Percentiles rank a stretch among this genome's conserved stretches.
These are phyloP conservation scores for Colletotrichum gigasporum DNA, from an alignment of 2,329 filamentous ascomycete genomes.

Conservation along the genomic window DNA sequence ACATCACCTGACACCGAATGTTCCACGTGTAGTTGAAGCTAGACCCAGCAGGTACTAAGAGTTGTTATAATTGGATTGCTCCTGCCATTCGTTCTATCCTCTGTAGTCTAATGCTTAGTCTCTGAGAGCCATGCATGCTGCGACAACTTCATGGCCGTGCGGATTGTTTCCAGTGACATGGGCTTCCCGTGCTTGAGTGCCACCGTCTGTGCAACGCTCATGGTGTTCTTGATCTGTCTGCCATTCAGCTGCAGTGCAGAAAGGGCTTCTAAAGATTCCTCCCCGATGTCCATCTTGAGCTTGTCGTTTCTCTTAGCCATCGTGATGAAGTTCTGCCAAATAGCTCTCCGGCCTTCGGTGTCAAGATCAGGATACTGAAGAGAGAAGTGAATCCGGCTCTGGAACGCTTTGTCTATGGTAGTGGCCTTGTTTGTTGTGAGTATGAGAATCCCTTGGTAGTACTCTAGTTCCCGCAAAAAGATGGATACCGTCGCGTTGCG, in stretches of 20 bases:
- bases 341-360: slow-evolving; percentile 75
- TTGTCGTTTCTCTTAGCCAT: slow-evolving; percentile 73
- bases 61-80: no score
- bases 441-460: slow-evolving; percentile 91
- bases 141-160: no score
- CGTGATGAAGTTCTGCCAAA: slow-evolving; percentile 86
- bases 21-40: no score
- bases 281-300: slow-evolving; percentile 68
- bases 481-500: slow-evolving; percentile 88
- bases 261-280: slow-evolving; percentile 73
- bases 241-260: slow-evolving; percentile 71
- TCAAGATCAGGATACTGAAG: slow-evolving; percentile 81
- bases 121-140: no score
- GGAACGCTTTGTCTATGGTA: slow-evolving; percentile 91
- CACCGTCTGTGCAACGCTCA: slow-evolving; percentile 84
- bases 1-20: no score
- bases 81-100: no score
- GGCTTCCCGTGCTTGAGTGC: slow-evolving; percentile 78
- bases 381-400: slow-evolving; percentile 86
- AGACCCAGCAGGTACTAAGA: no score
- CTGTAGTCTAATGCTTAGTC: no score
- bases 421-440: slow-evolving; percentile 87
- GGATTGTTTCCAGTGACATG: no score
- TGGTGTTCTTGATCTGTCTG: slow-evolving; percentile 85
- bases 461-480: slow-evolving; percentile 86